These are phyloP conservation scores for Dothistroma septosporum DNA, from an alignment of 2,329 filamentous ascomycete genomes.

Conservation along the genomic window DNA sequence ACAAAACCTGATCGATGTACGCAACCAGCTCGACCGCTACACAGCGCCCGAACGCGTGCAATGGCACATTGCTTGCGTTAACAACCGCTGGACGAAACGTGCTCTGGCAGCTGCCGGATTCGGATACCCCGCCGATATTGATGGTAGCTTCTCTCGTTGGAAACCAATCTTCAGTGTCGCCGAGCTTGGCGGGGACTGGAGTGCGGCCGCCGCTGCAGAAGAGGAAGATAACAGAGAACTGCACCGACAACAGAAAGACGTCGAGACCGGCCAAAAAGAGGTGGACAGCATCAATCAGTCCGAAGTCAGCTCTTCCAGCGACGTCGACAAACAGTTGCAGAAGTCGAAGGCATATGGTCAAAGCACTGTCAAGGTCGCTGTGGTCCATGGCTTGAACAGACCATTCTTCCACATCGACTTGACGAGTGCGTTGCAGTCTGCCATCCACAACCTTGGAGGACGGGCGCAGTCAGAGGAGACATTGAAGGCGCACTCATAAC, in stretches of 20 bases:
- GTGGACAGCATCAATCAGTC: conserved; percentile 23
- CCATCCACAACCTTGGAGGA: conserved; percentile 62
- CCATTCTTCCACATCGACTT: conserved; percentile 94
- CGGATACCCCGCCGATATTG: conserved; percentile 63
- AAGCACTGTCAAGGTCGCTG: conserved; percentile 46
- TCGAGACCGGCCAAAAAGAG: conserved; percentile 25
- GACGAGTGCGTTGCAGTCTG: conserved; percentile 81
- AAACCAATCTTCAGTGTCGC: conserved; percentile 94
- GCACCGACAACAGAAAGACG: conserved; percentile 33
- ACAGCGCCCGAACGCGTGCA: conserved; percentile 76
- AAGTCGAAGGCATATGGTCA: conserved; percentile 41
- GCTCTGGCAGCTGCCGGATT: conserved; percentile 84
- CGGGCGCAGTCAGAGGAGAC: not conserved
- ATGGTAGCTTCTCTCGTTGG: conserved; percentile 63
- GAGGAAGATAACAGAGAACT: conserved; percentile 55
- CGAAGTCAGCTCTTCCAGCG: conserved; percentile 24
- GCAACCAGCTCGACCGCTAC: conserved; percentile 88
- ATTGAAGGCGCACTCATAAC: not conserved
- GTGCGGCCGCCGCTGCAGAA: conserved; percentile 66
- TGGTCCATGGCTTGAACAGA: conserved; percentile 80
- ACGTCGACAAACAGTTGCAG: conserved; percentile 44
- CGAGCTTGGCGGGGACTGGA: conserved; percentile 69
- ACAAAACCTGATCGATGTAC: conserved; percentile 87
- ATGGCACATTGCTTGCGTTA: conserved; percentile 94
- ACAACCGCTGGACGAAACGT: conserved; percentile 91